Conservation (phyloP, 257 asterid species). For the Ehretia macrophylla region DNA sequence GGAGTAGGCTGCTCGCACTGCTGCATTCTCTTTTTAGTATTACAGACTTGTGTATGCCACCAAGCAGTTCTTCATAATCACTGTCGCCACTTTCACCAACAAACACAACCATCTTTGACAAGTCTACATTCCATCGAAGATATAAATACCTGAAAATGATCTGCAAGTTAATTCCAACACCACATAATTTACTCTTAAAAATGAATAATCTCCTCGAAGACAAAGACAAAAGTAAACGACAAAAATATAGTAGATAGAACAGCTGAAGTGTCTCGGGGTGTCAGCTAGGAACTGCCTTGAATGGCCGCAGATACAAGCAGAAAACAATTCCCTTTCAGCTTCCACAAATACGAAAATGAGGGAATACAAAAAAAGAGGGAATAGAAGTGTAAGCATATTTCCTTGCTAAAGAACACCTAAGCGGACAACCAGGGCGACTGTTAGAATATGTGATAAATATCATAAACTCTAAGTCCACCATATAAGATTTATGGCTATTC, state of each 20-base stretch:
- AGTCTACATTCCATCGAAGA: slow-evolving; percentile 96
- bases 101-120: slow-evolving; percentile 80
- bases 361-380: too few species aligned
- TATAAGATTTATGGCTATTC: too few species aligned
- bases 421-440: too few species aligned
- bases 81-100: slow-evolving; percentile 99
- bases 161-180: slow-evolving; percentile 6
- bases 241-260: not conserved
- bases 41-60: slow-evolving; percentile 88
- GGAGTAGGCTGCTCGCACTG: slow-evolving; percentile 54
- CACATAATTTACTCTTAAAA: too few species aligned
- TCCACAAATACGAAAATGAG: too few species aligned
- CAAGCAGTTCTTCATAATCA: slow-evolving; percentile 88
- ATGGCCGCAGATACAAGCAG: too few species aligned
- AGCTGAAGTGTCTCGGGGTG: not conserved
- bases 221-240: not conserved
- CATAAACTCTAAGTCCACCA: too few species aligned
- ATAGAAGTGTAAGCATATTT: too few species aligned
- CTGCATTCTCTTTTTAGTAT: slow-evolving; percentile 70
- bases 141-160: slow-evolving; percentile 62
- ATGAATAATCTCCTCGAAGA: not conserved
- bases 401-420: too few species aligned
- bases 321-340: too few species aligned
- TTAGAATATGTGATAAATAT: too few species aligned
- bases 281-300: not conserved